These are phyloP conservation scores for Alternaria viburni DNA, from an alignment of 2,329 filamentous ascomycete genomes.

Conservation along the genomic window DNA sequence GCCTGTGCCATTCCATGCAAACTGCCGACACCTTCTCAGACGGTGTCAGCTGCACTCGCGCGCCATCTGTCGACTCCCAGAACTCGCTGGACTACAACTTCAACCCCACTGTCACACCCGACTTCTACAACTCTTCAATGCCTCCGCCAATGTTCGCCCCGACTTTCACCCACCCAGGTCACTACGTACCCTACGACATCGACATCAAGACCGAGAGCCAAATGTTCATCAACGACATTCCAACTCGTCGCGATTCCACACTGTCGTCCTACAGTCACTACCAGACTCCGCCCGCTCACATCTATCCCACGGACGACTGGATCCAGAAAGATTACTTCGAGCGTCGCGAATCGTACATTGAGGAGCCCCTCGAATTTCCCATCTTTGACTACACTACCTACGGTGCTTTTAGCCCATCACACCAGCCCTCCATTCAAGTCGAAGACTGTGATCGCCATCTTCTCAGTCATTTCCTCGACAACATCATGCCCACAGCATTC, in stretches of 20 bases:
- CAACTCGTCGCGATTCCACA: conserved; percentile 82
- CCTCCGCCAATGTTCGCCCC: conserved; percentile 56
- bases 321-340: conserved; percentile 74
- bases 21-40: conserved; percentile 83
- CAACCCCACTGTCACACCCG: conserved; percentile 63
- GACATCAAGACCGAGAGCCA: conserved; percentile 96
- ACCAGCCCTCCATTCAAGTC: conserved; percentile 78
- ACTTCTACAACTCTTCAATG: conserved; percentile 68
- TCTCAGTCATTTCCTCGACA: conserved; percentile 88
- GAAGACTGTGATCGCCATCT: conserved; percentile 87
- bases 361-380: conserved; percentile 69
- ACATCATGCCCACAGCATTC: conserved; percentile 87
- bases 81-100: conserved; percentile 70
- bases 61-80: conserved; percentile 80
- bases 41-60: conserved; percentile 71
- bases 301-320: conserved; percentile 73
- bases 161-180: conserved; percentile 60
- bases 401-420: conserved; percentile 63
- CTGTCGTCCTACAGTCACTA: conserved; percentile 94
- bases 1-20: conserved; percentile 79
- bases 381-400: conserved; percentile 83
- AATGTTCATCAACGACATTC: conserved; percentile 90
- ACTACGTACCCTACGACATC: conserved; percentile 83
- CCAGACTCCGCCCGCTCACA: conserved; percentile 74
- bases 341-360: conserved; percentile 68